These are phyloP conservation scores for Nissolia schottii DNA, from an alignment of 306 rosid genomes.

Conservation along the genomic window DNA sequence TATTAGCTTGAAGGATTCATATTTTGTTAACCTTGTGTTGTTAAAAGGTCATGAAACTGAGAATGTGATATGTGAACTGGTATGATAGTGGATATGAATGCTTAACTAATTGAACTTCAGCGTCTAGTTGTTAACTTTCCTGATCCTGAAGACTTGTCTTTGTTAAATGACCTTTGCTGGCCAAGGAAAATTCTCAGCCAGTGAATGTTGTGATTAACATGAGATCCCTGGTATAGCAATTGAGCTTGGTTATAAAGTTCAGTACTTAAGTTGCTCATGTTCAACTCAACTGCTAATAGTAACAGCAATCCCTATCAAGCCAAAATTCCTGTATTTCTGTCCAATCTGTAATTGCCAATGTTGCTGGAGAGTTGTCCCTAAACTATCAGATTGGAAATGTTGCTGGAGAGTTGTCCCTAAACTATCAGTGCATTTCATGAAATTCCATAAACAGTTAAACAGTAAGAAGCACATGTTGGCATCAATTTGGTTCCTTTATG, in stretches of 20 bases:
- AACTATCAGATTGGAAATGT: slow-evolving; percentile 47
- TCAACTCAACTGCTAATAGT: background rate
- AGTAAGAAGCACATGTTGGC: too few species aligned
- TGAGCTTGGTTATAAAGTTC: background rate
- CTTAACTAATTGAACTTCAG: background rate
- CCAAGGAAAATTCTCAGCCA: background rate
- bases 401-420: slow-evolving; percentile 77
- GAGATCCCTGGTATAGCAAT: background rate
- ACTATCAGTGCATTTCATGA: too few species aligned
- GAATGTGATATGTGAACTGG: background rate
- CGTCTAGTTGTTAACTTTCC: background rate
- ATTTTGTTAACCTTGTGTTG: background rate
- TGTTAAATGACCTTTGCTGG: background rate
- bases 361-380: slow-evolving; percentile 74
- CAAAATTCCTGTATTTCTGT: background rate
- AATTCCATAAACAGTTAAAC: too few species aligned
- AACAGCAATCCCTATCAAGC: background rate
- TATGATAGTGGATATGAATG: background rate
- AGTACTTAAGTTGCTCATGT: background rate
- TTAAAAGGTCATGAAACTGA: background rate
- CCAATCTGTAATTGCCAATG: slow-evolving; percentile 54
- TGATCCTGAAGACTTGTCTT: background rate
- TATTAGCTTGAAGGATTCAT: background rate
- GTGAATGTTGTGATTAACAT: background rate
- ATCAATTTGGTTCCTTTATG: too few species aligned